phyloP scores from a whole-genome alignment of 257 asterid species.

The Thymus quinquecostatus region DNA sequence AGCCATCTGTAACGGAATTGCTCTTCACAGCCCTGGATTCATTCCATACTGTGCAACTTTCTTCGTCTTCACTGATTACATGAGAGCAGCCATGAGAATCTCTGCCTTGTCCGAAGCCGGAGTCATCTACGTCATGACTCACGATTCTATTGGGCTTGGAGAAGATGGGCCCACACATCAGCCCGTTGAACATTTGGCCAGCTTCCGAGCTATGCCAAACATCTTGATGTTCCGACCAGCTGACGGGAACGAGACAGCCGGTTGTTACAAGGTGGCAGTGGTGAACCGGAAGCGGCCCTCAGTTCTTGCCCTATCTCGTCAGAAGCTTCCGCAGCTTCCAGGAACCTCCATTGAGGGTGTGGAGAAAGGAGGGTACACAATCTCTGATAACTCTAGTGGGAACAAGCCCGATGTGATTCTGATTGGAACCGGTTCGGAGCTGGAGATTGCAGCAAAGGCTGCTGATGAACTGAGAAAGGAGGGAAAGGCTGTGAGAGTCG shows the following conservation, averaged over 20 bases:
- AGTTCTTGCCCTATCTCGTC: constrained; percentile 73
- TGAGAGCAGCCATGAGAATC: constrained; percentile 76
- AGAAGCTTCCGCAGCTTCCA: constrained; percentile 71
- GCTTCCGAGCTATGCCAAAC: constrained; percentile 87
- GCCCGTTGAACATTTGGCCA: constrained; percentile 80
- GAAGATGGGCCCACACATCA: constrained; percentile 91
- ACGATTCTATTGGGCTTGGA: constrained; percentile 85
- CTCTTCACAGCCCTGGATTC: constrained; percentile 71
- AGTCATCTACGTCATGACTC: constrained; percentile 88
- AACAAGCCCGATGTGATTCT: constrained; percentile 76
- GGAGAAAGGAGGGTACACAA: constrained; percentile 68
- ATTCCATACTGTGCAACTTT: constrained; percentile 86
- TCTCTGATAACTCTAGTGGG: constrained; percentile 65
- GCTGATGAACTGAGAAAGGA: constrained; percentile 79
- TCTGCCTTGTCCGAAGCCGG: constrained; percentile 70
- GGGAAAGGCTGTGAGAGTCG: constrained; percentile 77
- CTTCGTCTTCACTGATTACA: constrained; percentile 84
- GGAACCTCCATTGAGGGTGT: constrained; percentile 80
- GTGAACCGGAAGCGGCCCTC: constrained; percentile 69
- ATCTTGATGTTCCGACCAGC: constrained; percentile 83
- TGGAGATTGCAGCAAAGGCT: constrained; percentile 81
- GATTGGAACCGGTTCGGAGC: constrained; percentile 84
- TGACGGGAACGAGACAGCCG: constrained; percentile 85
- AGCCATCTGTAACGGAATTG: constrained; percentile 76
- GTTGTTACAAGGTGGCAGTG: constrained; percentile 72